Base-by-base conservation (phyloP, 768 basidiomycete species). In the Crucibulum laeve region DNA sequence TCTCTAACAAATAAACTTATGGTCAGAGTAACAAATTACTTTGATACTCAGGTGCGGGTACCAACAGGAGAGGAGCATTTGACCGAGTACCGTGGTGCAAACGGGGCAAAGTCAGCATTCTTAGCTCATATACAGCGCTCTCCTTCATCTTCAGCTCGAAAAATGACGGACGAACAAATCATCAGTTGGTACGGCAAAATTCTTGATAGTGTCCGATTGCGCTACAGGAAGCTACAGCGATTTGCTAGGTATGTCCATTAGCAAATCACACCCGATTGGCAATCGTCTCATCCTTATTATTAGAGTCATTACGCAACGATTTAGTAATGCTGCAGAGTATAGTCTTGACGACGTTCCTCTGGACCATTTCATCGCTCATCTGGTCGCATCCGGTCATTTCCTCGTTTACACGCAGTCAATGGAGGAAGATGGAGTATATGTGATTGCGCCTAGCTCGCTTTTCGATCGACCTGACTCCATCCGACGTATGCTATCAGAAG, bases 291-390 rank as follows among this genome's bases (percentile, higher is more conserved):
- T 14, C 46, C 7, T 24, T 10, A 36, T 34, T 44, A 28, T 30
- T 36, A 87, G 84, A 49, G 79, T 79, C 3, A 69, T 87, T 35
- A 85, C 88, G 0, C 89, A 91, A 53, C 80, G 91, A 37, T 94
- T 94, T 68, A 87, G 88, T 55, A 96, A 94, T 62, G 89, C 93
- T 4, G 88, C 91, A 1, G 93, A 96, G 60, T 97, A 94, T 55
- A 78, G 71, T 46, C 72, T 97, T 24, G 87, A 91, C 46, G 73
- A 80, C 43, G 67, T 84, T 26, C 73, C 84, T 33, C 68, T 94
- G 45, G 86, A 87, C 40, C 71, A 73, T n/a, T 87, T 95, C 62
- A 87, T 98, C 42, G 69, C 80, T 18, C 72, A 76, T 8, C 74
- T 99, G 5, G 81, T 88, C 17, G 79, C 84, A 24, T 84, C 91